Evolutionary conservation across 2,329 filamentous ascomycete species (phyloP), one percentile per base, ranked within the genome.

Genomic region (Aureobasidium vineae): DNA sequence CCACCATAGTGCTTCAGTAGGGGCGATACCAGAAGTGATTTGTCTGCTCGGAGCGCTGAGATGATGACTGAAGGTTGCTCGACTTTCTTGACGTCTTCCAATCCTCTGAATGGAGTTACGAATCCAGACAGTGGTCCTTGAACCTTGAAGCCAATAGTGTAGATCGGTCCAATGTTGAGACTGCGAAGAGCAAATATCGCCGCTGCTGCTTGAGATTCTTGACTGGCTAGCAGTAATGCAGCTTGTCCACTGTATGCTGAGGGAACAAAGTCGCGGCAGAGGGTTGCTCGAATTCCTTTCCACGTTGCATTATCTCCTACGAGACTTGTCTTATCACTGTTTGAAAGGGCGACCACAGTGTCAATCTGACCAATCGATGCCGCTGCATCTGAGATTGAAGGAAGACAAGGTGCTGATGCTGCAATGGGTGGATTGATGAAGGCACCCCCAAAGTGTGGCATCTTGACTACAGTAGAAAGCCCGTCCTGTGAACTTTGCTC

Each of bases 291-390:
- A 66, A 96, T 94, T 1, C 91, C 91, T 75, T 91, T 92, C 90
- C 91, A 95, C 16, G 88, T 87, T 13, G 90, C 89, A 71, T 96
- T 96, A 72, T 95, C 91, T 54, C 92, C 89, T 19, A 93, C 80
- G 47, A 94, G 84, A 5, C 83, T 82, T 63, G 81, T 83, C 13
- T 82, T 78, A 1, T 78, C 76, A 3, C 78, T 81, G 15, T 82
- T 80, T 5, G 76, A 73, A 63, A 83, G 84, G 28, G 90, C 87
- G 28, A 92, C 84, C 53, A 96, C 90, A 0, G 91, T 95, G 74
- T 96, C 91, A 43, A 95, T 85, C 70, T 92, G 87, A 13, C 91
- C 91, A 69, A 92, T 95, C 1, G 88, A 87, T 2, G 87, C 84
- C 45, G 90, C 91, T 10, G 91, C 90, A 71, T 92, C 90, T 8